Evolutionary conservation across 768 basidiomycete genomes (phyloP), one percentile per base, ranked within the genome.

Genomic region (Termitomyces sp.): DNA sequence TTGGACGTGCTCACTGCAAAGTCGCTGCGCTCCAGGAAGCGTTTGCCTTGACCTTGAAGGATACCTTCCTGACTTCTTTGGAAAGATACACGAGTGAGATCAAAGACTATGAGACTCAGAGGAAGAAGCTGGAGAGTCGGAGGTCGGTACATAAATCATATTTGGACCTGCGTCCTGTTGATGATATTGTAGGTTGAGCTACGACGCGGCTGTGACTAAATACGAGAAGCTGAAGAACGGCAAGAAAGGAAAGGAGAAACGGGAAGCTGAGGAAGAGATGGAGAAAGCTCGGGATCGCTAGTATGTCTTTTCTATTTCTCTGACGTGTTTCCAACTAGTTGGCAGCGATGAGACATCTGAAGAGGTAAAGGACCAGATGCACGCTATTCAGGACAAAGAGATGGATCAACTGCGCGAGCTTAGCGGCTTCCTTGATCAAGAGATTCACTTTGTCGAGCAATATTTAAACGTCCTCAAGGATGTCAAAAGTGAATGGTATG

Each of bases 61-160:
- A 90, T 64, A 86, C 85, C 5, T 94, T 89, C 65, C 68, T 95
- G 25, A 64, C 78, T 0, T 85, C 89, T 2, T 75, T 94, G 53
- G 79, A 85, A 59, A 77, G 71, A 42, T 86, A 87, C 50, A 76
- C 77, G 16, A 88, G 85, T 9, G 86, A 90, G 29, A 86, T 96
- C 66, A 91, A 87, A 66, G 93, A 94, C 54, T 95, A 90, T 61
- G 88, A 93, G 56, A 67, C 75, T 5, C 78, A 88, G 59, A 82
- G 85, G 59, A 96, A 94, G 81, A 95, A 94, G 68, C 72, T 95
- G 16, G 93, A 96, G 56, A 92, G 88, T 51, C 77, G 92, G 65
- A 80, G 91, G 92, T 90, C 25, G 23, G 50, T 51, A 40, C 23
- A 5, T 16, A 17, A 60, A 38, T 46, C 9, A 43, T 27, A 23